A percentile compares a stretch with the other conserved stretches of the same genome.
These are phyloP conservation scores for Sextonia rubra DNA, from an alignment of 164 flowering plant species.

Conservation along the genomic window DNA sequence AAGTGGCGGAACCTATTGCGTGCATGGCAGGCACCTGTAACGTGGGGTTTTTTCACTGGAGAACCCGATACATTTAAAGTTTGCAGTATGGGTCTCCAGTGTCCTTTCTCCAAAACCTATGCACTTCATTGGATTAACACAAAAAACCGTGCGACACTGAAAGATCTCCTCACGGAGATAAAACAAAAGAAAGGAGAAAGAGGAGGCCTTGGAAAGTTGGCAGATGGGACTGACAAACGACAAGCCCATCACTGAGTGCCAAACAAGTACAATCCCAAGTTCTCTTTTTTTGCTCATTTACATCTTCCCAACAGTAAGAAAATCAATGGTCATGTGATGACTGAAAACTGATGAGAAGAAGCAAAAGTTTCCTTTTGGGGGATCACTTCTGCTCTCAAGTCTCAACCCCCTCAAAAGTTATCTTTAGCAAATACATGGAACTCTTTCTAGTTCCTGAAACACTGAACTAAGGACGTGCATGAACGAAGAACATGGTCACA, in stretches of 20 bases:
- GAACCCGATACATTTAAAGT: background rate
- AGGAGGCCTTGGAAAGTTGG: background rate
- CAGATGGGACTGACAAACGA: conserved; percentile 3
- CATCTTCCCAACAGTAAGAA: background rate
- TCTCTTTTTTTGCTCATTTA: background rate
- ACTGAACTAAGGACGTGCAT: background rate
- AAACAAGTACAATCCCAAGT: background rate
- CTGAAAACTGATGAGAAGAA: background rate
- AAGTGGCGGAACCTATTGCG: too few species aligned
- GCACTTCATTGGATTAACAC: too few species aligned
- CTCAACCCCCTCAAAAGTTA: too few species aligned
- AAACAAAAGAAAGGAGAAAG: background rate
- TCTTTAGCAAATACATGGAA: background rate
- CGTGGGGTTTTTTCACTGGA: too few species aligned
- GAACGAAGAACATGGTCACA: background rate
- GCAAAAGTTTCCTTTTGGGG: background rate
- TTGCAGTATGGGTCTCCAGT: background rate
- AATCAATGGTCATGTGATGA: too few species aligned
- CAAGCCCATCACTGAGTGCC: background rate
- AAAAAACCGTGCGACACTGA: background rate
- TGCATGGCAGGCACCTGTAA: too few species aligned
- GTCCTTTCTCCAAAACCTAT: too few species aligned
- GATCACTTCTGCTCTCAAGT: background rate
- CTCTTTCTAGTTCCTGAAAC: background rate
- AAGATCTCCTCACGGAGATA: background rate